A percentile compares a stretch with the other conserved stretches of the same genome.
phyloP scores from a whole-genome alignment of 495 filamentous ascomycete species.

The Aspergillus heteromorphus region DNA sequence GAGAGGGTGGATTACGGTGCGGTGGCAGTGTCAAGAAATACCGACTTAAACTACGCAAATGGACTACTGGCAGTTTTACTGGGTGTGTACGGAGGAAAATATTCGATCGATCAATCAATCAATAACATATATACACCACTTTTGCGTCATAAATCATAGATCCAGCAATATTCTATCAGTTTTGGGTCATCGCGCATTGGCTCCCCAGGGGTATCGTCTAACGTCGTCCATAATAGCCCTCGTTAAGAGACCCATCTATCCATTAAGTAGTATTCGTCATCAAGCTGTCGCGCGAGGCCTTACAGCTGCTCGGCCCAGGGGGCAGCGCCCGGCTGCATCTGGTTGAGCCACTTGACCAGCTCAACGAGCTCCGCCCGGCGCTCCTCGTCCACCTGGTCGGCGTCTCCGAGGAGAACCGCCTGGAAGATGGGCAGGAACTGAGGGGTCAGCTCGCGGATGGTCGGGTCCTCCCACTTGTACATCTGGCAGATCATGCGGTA shows the following conservation, averaged over 20 bases:
- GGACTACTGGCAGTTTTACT: too few relatives aligned
- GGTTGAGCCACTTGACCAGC: constrained; percentile 66
- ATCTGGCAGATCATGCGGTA: constrained; percentile 82
- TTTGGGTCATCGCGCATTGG: neutral
- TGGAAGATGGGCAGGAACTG: constrained; percentile 75
- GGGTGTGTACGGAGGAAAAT: too few relatives aligned
- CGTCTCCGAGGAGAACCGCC: constrained; percentile 68
- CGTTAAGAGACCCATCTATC: constrained; percentile 30
- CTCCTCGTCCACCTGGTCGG: constrained; percentile 79
- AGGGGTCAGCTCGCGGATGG: constrained; percentile 69
- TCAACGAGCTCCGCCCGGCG: constrained; percentile 64
- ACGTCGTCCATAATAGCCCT: constrained; percentile 24
- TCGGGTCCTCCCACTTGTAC: constrained; percentile 69
- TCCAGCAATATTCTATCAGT: constrained; percentile 7
- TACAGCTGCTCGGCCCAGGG: constrained; percentile 44
- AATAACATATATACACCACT: neutral
- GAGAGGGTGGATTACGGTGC: too few relatives aligned
- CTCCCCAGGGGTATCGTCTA: constrained; percentile 41
- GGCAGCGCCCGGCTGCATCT: constrained; percentile 43
- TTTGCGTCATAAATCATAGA: constrained; percentile 29
- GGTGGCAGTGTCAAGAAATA: too few relatives aligned
- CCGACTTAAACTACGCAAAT: too few relatives aligned
- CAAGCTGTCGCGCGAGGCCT: constrained; percentile 16
- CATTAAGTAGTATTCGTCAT: constrained; percentile 29
- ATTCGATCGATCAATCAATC: neutral